Evolutionary conservation across 805 yeast genomes (phyloP).

Genomic region (Metschnikowia arizonensis): DNA sequence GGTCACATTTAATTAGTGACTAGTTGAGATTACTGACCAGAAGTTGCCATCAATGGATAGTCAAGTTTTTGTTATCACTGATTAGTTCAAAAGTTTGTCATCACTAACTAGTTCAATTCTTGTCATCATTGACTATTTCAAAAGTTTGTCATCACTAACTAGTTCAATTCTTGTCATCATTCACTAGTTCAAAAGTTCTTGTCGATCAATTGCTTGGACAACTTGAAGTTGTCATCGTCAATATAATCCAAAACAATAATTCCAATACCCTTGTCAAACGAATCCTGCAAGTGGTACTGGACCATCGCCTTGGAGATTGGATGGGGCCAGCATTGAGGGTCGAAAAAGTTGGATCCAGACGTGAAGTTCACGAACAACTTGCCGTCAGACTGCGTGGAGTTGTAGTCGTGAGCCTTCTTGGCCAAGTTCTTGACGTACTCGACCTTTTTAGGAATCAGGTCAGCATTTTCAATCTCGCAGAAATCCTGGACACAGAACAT

Average conservation of each 20-base stretch:
- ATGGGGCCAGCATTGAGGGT: conserved; percentile 71
- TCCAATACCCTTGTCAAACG: conserved; percentile 56
- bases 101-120: too few relatives aligned
- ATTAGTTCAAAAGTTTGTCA: too few relatives aligned
- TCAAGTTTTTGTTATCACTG: too few relatives aligned
- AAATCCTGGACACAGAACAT: conserved; percentile 65
- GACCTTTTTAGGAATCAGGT: conserved; percentile 55
- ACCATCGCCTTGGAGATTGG: conserved; percentile 53
- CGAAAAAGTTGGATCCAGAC: conserved; percentile 68
- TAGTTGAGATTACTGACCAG: too few relatives aligned
- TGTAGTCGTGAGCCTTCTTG: conserved; percentile 48
- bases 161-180: too few relatives aligned
- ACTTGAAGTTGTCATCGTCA: conserved; percentile 57
- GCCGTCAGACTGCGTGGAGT: conserved; percentile 37
- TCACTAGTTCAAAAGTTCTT: conserved; percentile 38
- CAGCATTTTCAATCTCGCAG: conserved; percentile 54
- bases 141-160: too few relatives aligned
- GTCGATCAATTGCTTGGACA: conserved; percentile 48
- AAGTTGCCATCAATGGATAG: too few relatives aligned
- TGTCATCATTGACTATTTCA: too few relatives aligned
- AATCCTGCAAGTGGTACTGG: conserved; percentile 41
- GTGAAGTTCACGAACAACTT: conserved; percentile 70
- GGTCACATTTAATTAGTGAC: not conserved
- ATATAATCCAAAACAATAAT: conserved; percentile 65
- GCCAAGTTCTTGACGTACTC: conserved; percentile 54